Percentiles rank a stretch among this genome's conserved stretches.
phyloP scores from a whole-genome alignment of 2,329 filamentous ascomycete species.

The Lizonia empirigonia region DNA sequence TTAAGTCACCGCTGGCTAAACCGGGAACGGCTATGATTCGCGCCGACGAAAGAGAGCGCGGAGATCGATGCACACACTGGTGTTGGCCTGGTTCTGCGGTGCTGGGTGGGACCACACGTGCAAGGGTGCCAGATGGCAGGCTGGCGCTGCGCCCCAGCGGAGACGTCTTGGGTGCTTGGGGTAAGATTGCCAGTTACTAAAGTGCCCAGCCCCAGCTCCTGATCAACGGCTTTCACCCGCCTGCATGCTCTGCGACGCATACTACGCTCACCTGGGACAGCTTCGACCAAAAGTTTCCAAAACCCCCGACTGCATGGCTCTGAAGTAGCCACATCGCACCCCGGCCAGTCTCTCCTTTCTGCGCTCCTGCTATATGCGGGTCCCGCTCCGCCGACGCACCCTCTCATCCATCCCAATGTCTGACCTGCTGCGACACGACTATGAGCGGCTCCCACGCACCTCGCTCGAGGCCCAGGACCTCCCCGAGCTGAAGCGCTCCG shows the following conservation, averaged over 20 bases:
- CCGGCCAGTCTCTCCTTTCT: conserved; percentile 1
- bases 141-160: conserved; percentile 7
- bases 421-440: conserved; percentile 32
- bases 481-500: conserved; percentile 17
- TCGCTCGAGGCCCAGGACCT: conserved; percentile 34
- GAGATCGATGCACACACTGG: background rate
- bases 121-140: conserved; percentile 5
- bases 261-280: background rate
- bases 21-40: conserved; percentile 1
- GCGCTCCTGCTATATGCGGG: conserved; percentile 1
- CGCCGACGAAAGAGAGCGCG: background rate
- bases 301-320: conserved; percentile 2
- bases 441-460: conserved; percentile 42
- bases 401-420: conserved; percentile 21
- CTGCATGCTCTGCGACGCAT: background rate
- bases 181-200: conserved; percentile 15
- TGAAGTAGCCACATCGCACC: background rate
- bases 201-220: background rate
- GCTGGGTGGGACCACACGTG: conserved; percentile 3
- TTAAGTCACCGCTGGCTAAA: background rate
- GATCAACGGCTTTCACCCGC: background rate
- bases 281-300: background rate
- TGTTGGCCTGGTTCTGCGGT: too few species aligned
- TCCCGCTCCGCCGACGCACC: conserved; percentile 8
- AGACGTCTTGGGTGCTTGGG: conserved; percentile 10